A percentile compares a stretch with the other conserved stretches of the same genome.
These are phyloP conservation scores for Prunus mongolica DNA, from an alignment of 306 rosid species.

Conservation along the genomic window DNA sequence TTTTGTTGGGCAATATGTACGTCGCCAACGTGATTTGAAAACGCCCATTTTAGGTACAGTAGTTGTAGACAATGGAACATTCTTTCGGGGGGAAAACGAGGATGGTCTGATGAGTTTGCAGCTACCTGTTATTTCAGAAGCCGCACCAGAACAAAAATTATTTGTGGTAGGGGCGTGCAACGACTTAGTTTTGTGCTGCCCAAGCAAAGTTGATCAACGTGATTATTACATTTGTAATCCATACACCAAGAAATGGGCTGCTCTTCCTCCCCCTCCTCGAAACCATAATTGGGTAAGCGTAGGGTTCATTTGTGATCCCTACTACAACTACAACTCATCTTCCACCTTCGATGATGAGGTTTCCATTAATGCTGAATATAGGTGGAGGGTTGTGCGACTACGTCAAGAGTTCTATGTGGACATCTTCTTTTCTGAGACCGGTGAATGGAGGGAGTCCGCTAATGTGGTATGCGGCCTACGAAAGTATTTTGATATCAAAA, in stretches of 20 bases:
- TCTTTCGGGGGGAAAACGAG: neutral
- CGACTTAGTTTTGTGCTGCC: neutral
- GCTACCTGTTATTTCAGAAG: neutral
- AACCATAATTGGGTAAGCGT: fast-evolving
- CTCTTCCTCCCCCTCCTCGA: neutral
- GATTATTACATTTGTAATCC: neutral
- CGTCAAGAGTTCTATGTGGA: neutral
- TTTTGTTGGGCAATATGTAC: too few relatives aligned
- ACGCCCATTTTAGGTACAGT: too few relatives aligned
- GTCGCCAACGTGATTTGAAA: too few relatives aligned
- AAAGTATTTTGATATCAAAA: neutral
- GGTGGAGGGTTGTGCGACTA: neutral
- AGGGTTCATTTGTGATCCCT: neutral
- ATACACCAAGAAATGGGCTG: neutral
- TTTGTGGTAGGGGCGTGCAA: neutral
- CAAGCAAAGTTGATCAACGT: neutral
- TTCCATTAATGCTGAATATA: too few relatives aligned
- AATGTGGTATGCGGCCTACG: neutral
- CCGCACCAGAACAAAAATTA: neutral
- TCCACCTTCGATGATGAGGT: neutral
- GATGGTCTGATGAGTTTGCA: too few relatives aligned
- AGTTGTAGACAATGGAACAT: neutral
- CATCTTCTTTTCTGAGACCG: neutral
- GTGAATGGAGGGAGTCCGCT: neutral
- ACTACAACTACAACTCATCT: neutral